Evolutionary conservation across 768 basidiomycete species (phyloP), one percentile per base, ranked within the genome.

Genomic region (Agrocybe pediades): DNA sequence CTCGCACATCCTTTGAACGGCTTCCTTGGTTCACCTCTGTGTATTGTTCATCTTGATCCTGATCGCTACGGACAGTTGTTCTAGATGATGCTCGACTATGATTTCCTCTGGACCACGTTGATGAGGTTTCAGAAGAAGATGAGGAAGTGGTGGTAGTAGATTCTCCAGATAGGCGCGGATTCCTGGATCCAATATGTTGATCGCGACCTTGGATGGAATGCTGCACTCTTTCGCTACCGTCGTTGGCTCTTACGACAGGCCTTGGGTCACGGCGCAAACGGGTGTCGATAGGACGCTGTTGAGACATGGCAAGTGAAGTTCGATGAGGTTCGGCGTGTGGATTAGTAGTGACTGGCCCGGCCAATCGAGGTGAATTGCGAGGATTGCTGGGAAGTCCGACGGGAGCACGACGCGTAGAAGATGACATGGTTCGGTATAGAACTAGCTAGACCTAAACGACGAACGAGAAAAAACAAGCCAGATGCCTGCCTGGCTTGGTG

Each of bases 31-130:
- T 36, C 11, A 36, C 3, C 3, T 36, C 33, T 13, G 11, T 15
- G 33, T 36, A 36, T 36, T n/a, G 33, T n/a, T 36, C 33, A 13
- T 55, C 45, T 23, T 52, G 36, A 19, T 65, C 62, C 24, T 63
- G 56, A 27, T 72, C 70, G n/a, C 78, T 74, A 25, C 76, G 77
- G n/a, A 76, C 52, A 58, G 75, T 79, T 26, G 76, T 77, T 39
- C 70, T 68, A 2, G 78, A 77, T 6, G 79, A 78, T 9, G 65
- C 53, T 54, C 73, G 69, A 29, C 71, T 65, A 16, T 52, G 58
- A 44, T 66, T 71, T 60, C 72, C 68, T 48, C 75, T 64, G 29
- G 72, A 70, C 49, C 74, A 68, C n/a, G 75, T 63, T 6, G 75
- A 69, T 2, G 71, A 73, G 13, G 6, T 13, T 30, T 58, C 61